Evolutionary conservation across 345 rosid species (phyloP), one percentile per base, ranked within the genome.

Genomic region (Eucalyptus polyanthemos): DNA sequence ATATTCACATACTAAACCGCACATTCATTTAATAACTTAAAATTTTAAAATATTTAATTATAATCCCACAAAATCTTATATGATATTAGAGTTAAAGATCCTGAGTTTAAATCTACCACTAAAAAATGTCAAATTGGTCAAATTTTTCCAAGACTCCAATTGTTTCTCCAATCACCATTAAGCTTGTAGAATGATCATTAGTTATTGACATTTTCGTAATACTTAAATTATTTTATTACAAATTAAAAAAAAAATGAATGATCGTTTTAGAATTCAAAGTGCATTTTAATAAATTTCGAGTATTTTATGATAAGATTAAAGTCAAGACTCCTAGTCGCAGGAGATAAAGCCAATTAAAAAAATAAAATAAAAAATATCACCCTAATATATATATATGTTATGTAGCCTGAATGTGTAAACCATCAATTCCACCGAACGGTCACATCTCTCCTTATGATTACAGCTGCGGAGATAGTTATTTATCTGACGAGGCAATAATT

Each of bases 41-140:
- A 22, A 1, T 54, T 54, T 54, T 21, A 54, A 22, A 54, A 54
- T 21, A 21, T 0, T 22, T 21, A 22, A 54, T 22, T 4, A 21
- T 54, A 11, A 54, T 54, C 27, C 3, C 17, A 54, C 5, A 54
- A 54, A 54, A 22, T 54, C 6, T 54, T 22, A 54, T 22, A 54
- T 21, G 5, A 0, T 21, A 54, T 21, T 54, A 1, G 3, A 54
- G 25, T 19, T 21, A 21, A 54, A 2, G 1, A 24, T 56, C 12
- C 1, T 4, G 0, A 56, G 2, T 10, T 56, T 0, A 24, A 56
- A 4, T 56, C 1, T 22, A 53, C 0, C 1, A 19, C 4, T 53
- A 19, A 1, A 53, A 53, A 19, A 8, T 3, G 58, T 53, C 58
- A 53, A 53, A 53, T 19, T 53, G 5, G 58, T 53, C 58, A 53